Conservation (phyloP, 2,329 filamentous ascomycete genomes). For the Neopestalotiopsis sp. region DNA sequence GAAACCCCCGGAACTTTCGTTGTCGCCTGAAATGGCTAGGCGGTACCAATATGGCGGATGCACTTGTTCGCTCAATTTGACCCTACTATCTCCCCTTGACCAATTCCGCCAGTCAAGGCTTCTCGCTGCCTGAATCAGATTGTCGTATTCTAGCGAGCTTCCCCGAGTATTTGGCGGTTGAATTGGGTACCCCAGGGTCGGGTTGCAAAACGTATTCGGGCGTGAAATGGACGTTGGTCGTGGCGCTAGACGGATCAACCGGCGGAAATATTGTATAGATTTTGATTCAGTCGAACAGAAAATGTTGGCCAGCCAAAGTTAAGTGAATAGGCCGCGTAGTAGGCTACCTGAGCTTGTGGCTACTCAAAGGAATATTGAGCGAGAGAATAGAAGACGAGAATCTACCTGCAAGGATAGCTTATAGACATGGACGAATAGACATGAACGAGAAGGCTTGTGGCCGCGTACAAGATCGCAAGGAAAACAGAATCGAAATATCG, state of each 20-base stretch:
- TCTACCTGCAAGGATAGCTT: not conserved
- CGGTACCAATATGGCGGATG: no score
- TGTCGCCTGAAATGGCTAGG: not conserved
- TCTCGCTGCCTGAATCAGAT: no score
- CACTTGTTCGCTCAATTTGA: no score
- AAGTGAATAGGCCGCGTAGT: no score
- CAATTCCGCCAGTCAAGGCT: no score
- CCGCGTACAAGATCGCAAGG: not conserved
- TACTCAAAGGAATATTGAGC: not conserved
- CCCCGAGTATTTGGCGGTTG: not conserved
- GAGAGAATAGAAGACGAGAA: constrained; percentile 5
- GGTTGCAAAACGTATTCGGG: not conserved
- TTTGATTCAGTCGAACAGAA: not conserved
- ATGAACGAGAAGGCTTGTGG: not conserved
- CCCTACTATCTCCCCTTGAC: no score
- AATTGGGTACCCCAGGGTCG: not conserved
- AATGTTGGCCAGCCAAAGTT: not conserved
- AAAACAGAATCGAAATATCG: not conserved
- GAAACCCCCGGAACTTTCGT: not conserved
- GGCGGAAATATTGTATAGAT: not conserved
- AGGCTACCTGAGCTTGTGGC: constrained; percentile 11
- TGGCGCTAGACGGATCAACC: not conserved
- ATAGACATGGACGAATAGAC: not conserved
- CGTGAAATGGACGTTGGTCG: not conserved
- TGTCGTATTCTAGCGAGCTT: not conserved